These are phyloP conservation scores for Amanita rimosa DNA, from an alignment of 768 basidiomycete species.

Conservation along the genomic window DNA sequence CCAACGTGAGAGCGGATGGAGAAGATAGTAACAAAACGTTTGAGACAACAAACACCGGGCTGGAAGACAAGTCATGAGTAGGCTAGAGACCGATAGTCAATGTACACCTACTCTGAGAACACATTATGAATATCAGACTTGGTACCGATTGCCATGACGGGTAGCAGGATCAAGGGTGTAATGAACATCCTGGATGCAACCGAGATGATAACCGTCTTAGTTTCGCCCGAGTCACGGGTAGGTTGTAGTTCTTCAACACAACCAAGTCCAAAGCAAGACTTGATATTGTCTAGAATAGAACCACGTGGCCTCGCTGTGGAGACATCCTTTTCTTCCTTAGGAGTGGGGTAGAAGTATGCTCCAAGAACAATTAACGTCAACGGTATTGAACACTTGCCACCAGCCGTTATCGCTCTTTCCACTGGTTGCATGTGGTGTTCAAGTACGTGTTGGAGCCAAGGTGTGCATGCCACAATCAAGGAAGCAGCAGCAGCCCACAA, in stretches of 20 bases:
- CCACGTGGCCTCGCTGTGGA: background rate
- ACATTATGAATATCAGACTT: conserved; percentile 46
- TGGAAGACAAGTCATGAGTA: conserved; percentile 16
- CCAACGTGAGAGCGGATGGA: conserved; percentile 55
- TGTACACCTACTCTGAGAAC: conserved; percentile 60
- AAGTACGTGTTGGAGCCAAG: background rate
- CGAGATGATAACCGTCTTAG: conserved; percentile 72
- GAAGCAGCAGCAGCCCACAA: conserved; percentile 1
- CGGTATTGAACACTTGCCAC: conserved; percentile 7
- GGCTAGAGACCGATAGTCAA: conserved; percentile 4
- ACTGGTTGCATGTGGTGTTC: conserved; percentile 1
- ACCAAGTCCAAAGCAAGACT: background rate
- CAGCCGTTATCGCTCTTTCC: conserved; percentile 2
- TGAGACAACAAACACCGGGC: conserved; percentile 81
- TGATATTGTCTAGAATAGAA: background rate
- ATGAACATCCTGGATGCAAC: conserved; percentile 83
- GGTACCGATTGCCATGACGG: conserved; percentile 57
- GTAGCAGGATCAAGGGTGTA: conserved; percentile 69
- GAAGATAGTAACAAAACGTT: conserved; percentile 75
- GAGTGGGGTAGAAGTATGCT: conserved; percentile 5
- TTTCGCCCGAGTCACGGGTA: conserved; percentile 48
- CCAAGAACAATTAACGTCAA: conserved; percentile 7
- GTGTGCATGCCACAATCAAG: conserved; percentile 3
- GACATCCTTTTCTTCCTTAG: background rate
- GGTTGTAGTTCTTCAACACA: conserved; percentile 4